These are phyloP conservation scores for Chaetothyriales sp. DNA, from an alignment of 2,329 filamentous ascomycete genomes.

Conservation along the genomic window DNA sequence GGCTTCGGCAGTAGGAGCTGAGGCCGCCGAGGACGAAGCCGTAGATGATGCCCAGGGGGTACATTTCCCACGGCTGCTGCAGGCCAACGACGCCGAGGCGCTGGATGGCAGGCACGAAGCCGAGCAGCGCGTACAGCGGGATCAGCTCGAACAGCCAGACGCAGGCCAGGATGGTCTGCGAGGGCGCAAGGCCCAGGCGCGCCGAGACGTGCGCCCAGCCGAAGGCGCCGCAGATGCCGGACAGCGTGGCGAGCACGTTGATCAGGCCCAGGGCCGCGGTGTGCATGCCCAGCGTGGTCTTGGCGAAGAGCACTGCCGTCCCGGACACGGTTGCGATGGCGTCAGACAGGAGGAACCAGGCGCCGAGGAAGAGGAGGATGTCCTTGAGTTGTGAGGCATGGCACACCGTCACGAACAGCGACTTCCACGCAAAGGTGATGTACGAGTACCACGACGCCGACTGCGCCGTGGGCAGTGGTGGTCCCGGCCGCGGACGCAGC, in stretches of 20 bases:
- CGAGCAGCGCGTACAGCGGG: slow-evolving; percentile 76
- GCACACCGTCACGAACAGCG: slow-evolving; percentile 64
- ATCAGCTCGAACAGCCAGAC: slow-evolving; percentile 85
- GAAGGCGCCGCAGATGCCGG: slow-evolving; percentile 77
- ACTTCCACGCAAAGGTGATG: slow-evolving; percentile 71
- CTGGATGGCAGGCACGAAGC: slow-evolving; percentile 69
- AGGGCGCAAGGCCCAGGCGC: slow-evolving; percentile 54
- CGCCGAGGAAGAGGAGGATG: slow-evolving; percentile 69
- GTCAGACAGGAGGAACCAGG: slow-evolving; percentile 91
- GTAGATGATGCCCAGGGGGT: slow-evolving; percentile 76
- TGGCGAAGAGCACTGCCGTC: slow-evolving; percentile 93
- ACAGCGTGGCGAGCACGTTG: slow-evolving; percentile 77
- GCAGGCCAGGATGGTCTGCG: slow-evolving; percentile 84
- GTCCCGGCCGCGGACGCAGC: slow-evolving; percentile 77
- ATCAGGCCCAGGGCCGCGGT: slow-evolving; percentile 80
- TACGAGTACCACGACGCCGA: slow-evolving; percentile 51
- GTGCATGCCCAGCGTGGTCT: slow-evolving; percentile 81
- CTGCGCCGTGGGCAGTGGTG: slow-evolving; percentile 46
- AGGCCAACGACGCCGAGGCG: slow-evolving; percentile 65
- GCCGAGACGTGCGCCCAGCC: slow-evolving; percentile 72
- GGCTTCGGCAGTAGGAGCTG: slow-evolving; percentile 76
- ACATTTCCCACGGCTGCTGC: slow-evolving; percentile 97
- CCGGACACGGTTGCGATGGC: slow-evolving; percentile 89
- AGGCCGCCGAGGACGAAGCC: slow-evolving; percentile 89
- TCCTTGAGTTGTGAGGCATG: slow-evolving; percentile 64